Conservation (phyloP, 768 basidiomycete species). For the Lactarius tabidus region DNA sequence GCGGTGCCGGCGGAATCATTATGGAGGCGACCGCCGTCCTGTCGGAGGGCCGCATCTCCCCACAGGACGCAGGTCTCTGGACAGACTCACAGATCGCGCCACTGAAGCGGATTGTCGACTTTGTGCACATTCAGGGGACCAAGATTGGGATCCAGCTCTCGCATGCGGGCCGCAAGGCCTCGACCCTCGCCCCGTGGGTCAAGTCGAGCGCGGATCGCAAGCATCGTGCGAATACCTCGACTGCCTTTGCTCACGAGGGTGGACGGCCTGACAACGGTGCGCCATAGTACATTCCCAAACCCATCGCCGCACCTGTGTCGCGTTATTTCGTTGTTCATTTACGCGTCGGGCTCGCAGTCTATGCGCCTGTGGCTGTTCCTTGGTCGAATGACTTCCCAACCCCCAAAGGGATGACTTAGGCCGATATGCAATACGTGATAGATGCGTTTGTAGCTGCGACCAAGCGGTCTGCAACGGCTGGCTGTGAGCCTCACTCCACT, state of each 20-base stretch:
- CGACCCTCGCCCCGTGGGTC: conserved; percentile 67
- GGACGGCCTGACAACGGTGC: conserved; percentile 20
- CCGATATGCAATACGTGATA: conserved; percentile 53
- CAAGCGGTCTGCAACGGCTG: conserved; percentile 52
- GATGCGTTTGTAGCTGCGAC: conserved; percentile 56
- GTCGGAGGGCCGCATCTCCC: conserved; percentile 73
- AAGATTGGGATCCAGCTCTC: conserved; percentile 76
- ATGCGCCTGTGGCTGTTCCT: conserved; percentile 54
- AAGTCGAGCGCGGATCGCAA: conserved; percentile 36
- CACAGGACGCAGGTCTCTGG: conserved; percentile 78
- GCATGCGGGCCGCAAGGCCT: conserved; percentile 75
- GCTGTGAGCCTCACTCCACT: conserved; percentile 44
- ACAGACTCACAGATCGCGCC: conserved; percentile 68
- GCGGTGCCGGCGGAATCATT: conserved; percentile 66
- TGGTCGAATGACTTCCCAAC: conserved; percentile 49
- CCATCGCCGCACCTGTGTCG: not conserved
- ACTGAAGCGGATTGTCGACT: conserved; percentile 66
- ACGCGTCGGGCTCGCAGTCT: conserved; percentile 40
- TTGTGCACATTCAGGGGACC: conserved; percentile 64
- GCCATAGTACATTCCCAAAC: conserved; percentile 4
- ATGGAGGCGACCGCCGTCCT: conserved; percentile 74
- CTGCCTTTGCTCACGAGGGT: conserved; percentile 9
- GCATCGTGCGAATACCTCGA: conserved; percentile 31
- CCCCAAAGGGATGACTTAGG: conserved; percentile 56
- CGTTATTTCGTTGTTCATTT: not conserved